Base-by-base conservation (phyloP, 768 basidiomycete species). In the Collybiopsis confluens region DNA sequence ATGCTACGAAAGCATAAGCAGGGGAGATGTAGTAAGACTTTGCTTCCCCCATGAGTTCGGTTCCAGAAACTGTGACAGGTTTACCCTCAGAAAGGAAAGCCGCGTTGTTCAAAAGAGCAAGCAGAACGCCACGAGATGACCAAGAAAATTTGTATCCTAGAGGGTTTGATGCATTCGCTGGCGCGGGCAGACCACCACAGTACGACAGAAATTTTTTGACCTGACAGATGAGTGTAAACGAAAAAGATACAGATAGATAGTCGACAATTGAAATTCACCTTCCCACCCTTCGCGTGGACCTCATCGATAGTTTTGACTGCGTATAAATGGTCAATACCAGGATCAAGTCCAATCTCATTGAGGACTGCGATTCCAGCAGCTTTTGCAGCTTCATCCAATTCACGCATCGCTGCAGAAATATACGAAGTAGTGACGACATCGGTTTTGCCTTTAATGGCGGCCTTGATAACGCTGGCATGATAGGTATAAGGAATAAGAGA, bases 141-240 rank as follows among this genome's bases (percentile, higher is more conserved):
- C 97, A 98, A 35, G 93, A 97, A 75, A 99, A 98, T 70, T 98
- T 98, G 84, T 98, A 99, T 10, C 96, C 96, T 54, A 98, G 86
- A 2, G 97, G 94, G 75, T 98, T 99, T 64, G 86, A 85, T 3
- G 92, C 83, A 64, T 88, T 88, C 62, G 92, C 87, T 6, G 93
- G 91, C 0, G 94, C 92, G 45, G 95, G 94, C 45, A 98, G 88
- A 55, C 96, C 96, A 65, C 95, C 94, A 59, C 96, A 98, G 80
- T 92, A 97, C 0, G 91, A 94, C 52, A 88, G 72, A 81, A 98
- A 98, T 60, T 89, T 75, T 65, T 90, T 94, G 71, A 96, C 77
- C 90, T 92, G 57, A 45, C 5, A 48, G 16, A 6, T 26, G 30
- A 28, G 11, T 11, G 33, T 56, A 13, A 58, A 55, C 44, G 53